Evolutionary conservation across 176 grass and related monocot species (phyloP), one percentile per base, ranked within the genome.

Genomic region (Thalia dealbata): DNA sequence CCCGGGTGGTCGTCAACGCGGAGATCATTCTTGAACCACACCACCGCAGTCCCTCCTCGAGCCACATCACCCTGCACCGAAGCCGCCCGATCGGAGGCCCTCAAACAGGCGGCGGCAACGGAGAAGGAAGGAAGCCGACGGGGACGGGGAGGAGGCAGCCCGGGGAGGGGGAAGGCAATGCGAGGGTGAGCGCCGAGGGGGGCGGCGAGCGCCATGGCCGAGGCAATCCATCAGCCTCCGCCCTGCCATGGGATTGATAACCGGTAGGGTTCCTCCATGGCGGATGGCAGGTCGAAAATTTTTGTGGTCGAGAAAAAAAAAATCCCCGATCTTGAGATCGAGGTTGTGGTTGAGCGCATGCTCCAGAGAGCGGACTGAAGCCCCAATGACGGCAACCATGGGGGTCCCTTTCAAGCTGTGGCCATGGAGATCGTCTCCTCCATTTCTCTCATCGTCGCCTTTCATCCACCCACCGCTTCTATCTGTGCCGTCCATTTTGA

Each of bases 11-110:
- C 93, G 51, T 92, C 83, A 58, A 88, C 45, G 76, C 93, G 87
- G 68, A 97, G 89, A 44, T 97, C 93, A 78, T 92, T 88, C 93
- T 92, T 97, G 74, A 92, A 97, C 93, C 93, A 97, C 68, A 97
- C 89, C 75, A 97, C 78, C 14, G 89, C 89, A 15, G 87, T 28
- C 50, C 64, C 78, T 61, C 77, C 70, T 41, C 59, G 80, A 43
- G 52, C 30, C 23, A n/a, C 61, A 24, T 71, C 67, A 26, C 21
- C 50, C 45, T 50, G 22, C 45, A 24, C 45, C 46, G 24, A 12
- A 52, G 30, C 79, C 52, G 42, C 38, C 64, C 21, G 15, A 11
- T 51, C 29, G 55, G 61, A 28, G 35, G 44, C 45, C 54, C 13
- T 86, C 74, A 75, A 54, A 21, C 6, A n/a, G 7, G 73, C 50